phyloP scores from a whole-genome alignment of 768 basidiomycete genomes.

The Lactarius deliciosus region DNA sequence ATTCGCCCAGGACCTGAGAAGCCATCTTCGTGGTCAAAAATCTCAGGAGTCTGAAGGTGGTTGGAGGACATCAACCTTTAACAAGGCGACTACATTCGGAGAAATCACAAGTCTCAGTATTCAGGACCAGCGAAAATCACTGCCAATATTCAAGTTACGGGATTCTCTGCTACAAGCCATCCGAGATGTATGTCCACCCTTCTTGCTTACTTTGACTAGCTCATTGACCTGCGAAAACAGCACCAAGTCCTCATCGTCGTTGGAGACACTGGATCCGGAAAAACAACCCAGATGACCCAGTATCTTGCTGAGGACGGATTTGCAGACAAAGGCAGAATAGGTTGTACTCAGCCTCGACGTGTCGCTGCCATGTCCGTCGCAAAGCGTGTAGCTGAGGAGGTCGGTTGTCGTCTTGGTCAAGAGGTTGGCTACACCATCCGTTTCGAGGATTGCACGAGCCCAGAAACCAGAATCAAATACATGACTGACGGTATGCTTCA shows the following conservation, averaged over 20 bases:
- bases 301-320: conserved; percentile 95
- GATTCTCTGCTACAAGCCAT: conserved; percentile 90
- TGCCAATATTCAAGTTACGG: conserved; percentile 95
- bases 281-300: conserved; percentile 99
- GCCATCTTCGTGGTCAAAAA: conserved; percentile 78
- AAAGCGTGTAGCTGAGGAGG: conserved; percentile 97
- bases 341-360: conserved; percentile 98
- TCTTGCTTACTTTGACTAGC: conserved; percentile 4
- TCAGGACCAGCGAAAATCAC: conserved; percentile 85
- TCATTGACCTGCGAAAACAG: conserved; percentile 42
- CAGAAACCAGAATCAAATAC: conserved; percentile 99
- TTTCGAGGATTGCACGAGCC: conserved; percentile 98
- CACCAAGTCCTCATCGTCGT: conserved; percentile 98
- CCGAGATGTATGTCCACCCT: conserved; percentile 64
- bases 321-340: conserved; percentile 87
- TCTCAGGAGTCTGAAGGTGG: conserved; percentile 71
- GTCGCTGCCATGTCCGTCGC: conserved; percentile 99
- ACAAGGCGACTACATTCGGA: conserved; percentile 95
- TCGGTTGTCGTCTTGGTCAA: conserved; percentile 94
- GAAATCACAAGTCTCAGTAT: conserved; percentile 89
- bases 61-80: conserved; percentile 92
- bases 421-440: conserved; percentile 99
- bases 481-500: conserved; percentile 99
- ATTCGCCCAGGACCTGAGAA: conserved; percentile 92
- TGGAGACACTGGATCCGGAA: conserved; percentile 98